These are phyloP conservation scores for Nakaseomyces uthaithaninus DNA, from an alignment of 1,139 yeast species.

Conservation along the genomic window DNA sequence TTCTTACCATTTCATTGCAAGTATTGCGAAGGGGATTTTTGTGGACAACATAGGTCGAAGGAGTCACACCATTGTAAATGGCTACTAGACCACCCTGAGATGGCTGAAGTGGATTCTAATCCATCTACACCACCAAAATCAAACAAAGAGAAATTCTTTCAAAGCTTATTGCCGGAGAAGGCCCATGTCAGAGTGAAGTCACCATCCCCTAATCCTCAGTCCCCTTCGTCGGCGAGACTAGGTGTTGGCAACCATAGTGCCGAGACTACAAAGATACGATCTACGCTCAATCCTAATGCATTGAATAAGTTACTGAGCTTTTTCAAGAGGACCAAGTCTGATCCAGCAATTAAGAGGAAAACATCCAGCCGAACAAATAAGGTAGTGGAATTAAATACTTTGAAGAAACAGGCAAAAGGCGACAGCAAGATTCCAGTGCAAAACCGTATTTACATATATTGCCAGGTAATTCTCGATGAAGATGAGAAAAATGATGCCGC, in stretches of 20 bases:
- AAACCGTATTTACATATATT: conserved; percentile 60
- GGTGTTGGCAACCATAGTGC: background rate
- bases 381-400: conserved; percentile 35
- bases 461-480: conserved; percentile 40
- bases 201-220: conserved; percentile 10
- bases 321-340: conserved; percentile 7
- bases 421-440: conserved; percentile 46
- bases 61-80: conserved; percentile 41
- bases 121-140: conserved; percentile 12
- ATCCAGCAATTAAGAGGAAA: conserved; percentile 13
- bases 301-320: conserved; percentile 37
- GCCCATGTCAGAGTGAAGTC: conserved; percentile 37
- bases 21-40: conserved; percentile 46
- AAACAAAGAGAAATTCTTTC: conserved; percentile 26
- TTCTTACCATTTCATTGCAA: conserved; percentile 63
- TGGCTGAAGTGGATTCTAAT: conserved; percentile 18
- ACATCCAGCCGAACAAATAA: conserved; percentile 22
- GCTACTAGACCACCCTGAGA: conserved; percentile 13
- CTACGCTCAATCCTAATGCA: conserved; percentile 34
- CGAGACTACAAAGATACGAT: conserved; percentile 10
- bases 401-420: conserved; percentile 58
- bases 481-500: conserved; percentile 29
- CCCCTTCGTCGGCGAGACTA: conserved; percentile 8
- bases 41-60: conserved; percentile 48
- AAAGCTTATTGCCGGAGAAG: conserved; percentile 50